Conservation (phyloP, 1,284 basidiomycete species). For the Neotropicomus parvogracilis region DNA sequence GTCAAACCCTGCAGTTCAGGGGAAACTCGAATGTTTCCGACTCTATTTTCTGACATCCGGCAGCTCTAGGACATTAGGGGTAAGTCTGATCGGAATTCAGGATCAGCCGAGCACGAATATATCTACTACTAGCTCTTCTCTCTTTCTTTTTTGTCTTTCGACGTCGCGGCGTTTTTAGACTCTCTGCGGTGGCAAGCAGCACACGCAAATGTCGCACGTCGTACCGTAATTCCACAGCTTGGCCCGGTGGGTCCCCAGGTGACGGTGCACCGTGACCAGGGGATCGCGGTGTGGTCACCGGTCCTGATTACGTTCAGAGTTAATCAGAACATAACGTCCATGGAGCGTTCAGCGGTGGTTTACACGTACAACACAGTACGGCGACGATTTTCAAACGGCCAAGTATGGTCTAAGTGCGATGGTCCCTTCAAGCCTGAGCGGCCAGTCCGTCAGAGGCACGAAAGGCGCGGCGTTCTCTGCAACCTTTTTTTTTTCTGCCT, state of each 20-base stretch:
- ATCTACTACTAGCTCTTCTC: background rate
- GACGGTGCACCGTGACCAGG: background rate
- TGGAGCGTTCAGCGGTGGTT: background rate
- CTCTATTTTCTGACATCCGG: background rate
- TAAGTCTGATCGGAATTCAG: too few species aligned
- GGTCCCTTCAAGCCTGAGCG: background rate
- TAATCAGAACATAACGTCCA: background rate
- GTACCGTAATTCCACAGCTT: background rate
- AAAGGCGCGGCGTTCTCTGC: background rate
- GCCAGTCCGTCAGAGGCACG: background rate
- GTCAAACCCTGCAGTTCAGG: too few species aligned
- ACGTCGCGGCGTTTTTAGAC: background rate
- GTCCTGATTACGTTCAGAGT: background rate
- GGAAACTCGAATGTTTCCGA: background rate
- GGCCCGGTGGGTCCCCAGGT: too few species aligned
- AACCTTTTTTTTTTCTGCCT: background rate
- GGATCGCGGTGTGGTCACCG: background rate
- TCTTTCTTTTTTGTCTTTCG: background rate
- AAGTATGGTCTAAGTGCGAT: slow-evolving; percentile 7
- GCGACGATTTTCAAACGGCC: slow-evolving; percentile 3
- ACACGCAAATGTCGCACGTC: background rate
- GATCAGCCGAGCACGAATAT: background rate
- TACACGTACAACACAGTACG: background rate
- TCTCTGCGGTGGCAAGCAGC: background rate
- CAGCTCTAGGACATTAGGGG: background rate